phyloP scores from a whole-genome alignment of 2,329 filamentous ascomycete species.

The Eutypella sp. region DNA sequence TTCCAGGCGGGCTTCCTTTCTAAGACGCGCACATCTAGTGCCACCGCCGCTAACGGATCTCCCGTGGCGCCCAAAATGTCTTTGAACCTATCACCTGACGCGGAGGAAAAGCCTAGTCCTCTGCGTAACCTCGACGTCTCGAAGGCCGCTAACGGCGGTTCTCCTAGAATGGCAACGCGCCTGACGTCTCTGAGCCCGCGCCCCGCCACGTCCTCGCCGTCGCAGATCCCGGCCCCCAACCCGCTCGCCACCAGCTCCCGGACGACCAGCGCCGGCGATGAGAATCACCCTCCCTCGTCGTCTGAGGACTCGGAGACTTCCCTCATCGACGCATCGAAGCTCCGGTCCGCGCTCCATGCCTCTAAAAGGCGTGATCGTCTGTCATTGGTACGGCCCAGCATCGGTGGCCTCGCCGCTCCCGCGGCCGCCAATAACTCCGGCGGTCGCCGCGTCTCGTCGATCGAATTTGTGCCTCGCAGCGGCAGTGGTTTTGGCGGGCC shows the following conservation, averaged over 20 bases:
- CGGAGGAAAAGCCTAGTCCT: conserved; percentile 43
- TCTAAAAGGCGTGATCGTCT: conserved; percentile 42
- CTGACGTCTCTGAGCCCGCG: conserved; percentile 25
- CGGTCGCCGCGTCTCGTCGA: conserved; percentile 41
- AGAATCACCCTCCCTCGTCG: conserved; percentile 47
- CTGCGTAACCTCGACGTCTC: conserved; percentile 46
- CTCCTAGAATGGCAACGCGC: conserved; percentile 32
- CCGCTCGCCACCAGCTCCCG: not conserved
- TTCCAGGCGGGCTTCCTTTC: conserved; percentile 88
- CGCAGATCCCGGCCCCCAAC: conserved; percentile 25
- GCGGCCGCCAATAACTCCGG: conserved; percentile 22
- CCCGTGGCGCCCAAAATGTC: conserved; percentile 55
- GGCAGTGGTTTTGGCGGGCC: conserved; percentile 29
- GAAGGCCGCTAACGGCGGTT: conserved; percentile 45
- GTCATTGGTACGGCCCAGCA: conserved; percentile 29
- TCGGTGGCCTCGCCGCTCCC: conserved; percentile 2
- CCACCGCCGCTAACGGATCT: conserved; percentile 53
- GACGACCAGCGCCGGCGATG: conserved; percentile 34
- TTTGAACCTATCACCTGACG: conserved; percentile 49
- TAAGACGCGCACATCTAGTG: conserved; percentile 40
- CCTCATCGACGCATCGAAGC: conserved; percentile 47
- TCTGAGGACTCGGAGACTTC: conserved; percentile 46
- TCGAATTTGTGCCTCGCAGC: conserved; percentile 31
- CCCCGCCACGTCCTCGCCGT: conserved; percentile 26
- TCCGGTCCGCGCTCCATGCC: conserved; percentile 50